Evolutionary conservation across 2,329 filamentous ascomycete species (phyloP).

Genomic region (Paracorniculantispora psalliotae): DNA sequence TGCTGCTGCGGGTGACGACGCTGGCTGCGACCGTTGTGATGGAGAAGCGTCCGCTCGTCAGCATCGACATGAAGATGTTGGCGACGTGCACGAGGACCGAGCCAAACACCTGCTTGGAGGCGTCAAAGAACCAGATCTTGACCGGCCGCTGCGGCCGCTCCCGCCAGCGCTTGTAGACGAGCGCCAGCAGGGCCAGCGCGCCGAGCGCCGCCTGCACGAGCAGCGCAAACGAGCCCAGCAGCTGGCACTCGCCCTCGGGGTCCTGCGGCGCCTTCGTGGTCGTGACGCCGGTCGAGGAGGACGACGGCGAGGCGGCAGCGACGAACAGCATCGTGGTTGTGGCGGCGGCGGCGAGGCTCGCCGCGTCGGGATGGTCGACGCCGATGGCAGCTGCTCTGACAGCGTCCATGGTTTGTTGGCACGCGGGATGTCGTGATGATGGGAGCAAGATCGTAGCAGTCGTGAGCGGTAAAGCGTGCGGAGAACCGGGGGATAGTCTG

Average conservation of each 20-base stretch:
- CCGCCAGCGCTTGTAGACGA: conserved; percentile 90
- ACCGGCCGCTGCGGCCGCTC: conserved; percentile 87
- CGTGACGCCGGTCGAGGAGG: background rate
- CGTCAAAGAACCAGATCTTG: conserved; percentile 98
- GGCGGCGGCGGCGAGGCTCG: background rate
- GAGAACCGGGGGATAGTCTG: no score
- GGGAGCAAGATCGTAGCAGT: background rate
- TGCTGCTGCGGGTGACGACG: background rate
- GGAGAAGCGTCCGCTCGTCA: conserved; percentile 80
- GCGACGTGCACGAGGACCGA: conserved; percentile 86
- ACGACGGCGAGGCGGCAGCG: background rate
- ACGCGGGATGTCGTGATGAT: background rate
- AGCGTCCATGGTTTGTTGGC: background rate
- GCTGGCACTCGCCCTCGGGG: conserved; percentile 70
- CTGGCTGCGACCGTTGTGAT: conserved; percentile 39
- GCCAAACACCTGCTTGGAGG: conserved; percentile 93
- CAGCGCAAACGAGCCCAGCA: conserved; percentile 87
- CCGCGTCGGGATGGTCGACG: conserved; percentile 9
- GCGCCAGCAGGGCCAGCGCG: conserved; percentile 71
- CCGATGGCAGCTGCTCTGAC: conserved; percentile 10
- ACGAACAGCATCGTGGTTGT: background rate
- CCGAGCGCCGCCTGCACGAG: conserved; percentile 86
- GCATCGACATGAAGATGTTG: conserved; percentile 94
- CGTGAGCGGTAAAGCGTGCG: no score
- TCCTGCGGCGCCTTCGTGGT: conserved; percentile 24